Evolutionary conservation across 129 eudicot genomes (phyloP), one percentile per base, ranked within the genome.

Genomic region (Arctium lappa): DNA sequence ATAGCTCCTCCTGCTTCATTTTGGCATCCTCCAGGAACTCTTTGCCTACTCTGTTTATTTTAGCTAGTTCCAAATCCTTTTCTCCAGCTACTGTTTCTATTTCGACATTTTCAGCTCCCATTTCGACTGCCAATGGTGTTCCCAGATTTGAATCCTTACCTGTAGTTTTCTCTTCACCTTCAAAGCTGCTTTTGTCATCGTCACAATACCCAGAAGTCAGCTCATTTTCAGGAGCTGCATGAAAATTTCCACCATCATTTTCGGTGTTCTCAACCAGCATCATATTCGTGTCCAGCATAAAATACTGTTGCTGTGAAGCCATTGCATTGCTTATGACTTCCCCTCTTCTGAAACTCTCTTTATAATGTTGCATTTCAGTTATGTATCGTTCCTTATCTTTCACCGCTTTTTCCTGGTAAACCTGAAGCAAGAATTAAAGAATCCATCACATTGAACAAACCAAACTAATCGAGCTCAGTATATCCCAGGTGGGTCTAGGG

Each of bases 331-430:
- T 56, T n/a, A 86, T 22, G 66, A 86, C 78, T 83, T 86, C 86
- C 10, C 87, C 97, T 9, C 72, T 79, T 72, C 83, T 77, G 72
- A 91, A 34, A 78, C 91, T 87, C 79, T 89, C 97, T 79, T 85
- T 81, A 29, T 92, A 95, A 9, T 68, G 89, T 78, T 81, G 94
- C 99, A 95, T 95, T 84, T 95, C 99, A 13, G 76, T 70, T 86
- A 36, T 86, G 88, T 95, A 95, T 53, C 99, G 86, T 79, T 95
- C 99, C 87, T 95, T 95, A 81, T 95, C 99, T 87, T 77, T 85
- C 37, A 85, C 74, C n/a, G 99, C 99, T 53, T 93, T 93, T 73
- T 95, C 98, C 53, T 91, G 97, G 88, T 95, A 95, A 48, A 93
- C 89, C 99, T 95, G 82, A 72, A 74, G 30, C 72, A 69, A 81